These are phyloP conservation scores for Vinca major DNA, from an alignment of 305 asterid genomes.

Conservation along the genomic window DNA sequence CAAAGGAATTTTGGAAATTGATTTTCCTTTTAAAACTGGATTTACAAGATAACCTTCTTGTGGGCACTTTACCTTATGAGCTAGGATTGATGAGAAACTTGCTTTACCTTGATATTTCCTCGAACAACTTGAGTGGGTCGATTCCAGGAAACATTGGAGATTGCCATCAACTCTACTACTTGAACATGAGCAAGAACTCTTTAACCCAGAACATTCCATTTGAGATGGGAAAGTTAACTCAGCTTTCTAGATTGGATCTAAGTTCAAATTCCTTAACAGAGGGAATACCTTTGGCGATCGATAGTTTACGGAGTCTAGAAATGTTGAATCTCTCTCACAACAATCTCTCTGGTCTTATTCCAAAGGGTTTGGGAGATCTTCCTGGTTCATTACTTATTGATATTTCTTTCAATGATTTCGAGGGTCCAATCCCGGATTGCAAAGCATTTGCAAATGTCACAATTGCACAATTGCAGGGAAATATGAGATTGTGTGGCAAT, in stretches of 20 bases:
- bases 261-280: not conserved
- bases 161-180: constrained; percentile 9
- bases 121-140: constrained; percentile 8
- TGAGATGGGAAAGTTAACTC: not conserved
- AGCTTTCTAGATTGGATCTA: not conserved
- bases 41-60: constrained; percentile 7
- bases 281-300: not conserved
- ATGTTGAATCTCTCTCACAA: constrained; percentile 9
- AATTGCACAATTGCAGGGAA: constrained; percentile 12
- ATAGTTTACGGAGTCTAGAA: accelerated
- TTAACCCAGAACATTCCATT: constrained; percentile 6
- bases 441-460: too few relatives aligned
- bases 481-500: not conserved
- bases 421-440: constrained; percentile 16
- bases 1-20: constrained; percentile 12
- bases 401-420: constrained; percentile 11
- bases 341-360: constrained; percentile 10
- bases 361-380: not conserved
- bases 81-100: constrained; percentile 6
- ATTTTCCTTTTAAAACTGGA: not conserved
- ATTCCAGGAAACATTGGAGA: constrained; percentile 1
- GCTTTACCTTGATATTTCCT: constrained; percentile 3
- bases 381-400: not conserved
- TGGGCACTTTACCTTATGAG: constrained; percentile 3
- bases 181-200: constrained; percentile 25